Percentiles rank a stretch among this genome's conserved stretches.
Evolutionary conservation across 306 rosid genomes (phyloP).

Genomic region (Cucumis hystrix): DNA sequence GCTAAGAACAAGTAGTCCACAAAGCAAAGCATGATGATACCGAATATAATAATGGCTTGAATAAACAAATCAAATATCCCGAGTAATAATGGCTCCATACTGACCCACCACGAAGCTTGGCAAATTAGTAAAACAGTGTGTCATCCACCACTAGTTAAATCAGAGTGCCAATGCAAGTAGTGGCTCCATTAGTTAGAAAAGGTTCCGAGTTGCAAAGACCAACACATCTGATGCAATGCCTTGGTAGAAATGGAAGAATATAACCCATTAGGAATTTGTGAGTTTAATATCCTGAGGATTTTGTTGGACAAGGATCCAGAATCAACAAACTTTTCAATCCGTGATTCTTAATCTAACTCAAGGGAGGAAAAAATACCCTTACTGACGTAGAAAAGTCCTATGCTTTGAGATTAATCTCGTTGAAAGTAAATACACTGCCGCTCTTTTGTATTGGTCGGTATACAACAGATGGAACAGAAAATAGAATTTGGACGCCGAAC

Average conservation of each 20-base stretch:
- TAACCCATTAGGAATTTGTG: neutral
- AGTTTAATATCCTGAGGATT: neutral
- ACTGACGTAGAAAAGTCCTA: neutral
- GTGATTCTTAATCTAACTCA: neutral
- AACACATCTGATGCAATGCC: neutral
- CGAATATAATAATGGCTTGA: conserved; percentile 7
- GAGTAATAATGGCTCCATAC: conserved; percentile 3
- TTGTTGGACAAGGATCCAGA: neutral
- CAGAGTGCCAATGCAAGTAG: neutral
- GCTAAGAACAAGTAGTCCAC: conserved; percentile 18
- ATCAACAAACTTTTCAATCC: neutral
- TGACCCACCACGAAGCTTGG: conserved; percentile 9
- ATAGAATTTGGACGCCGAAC: neutral
- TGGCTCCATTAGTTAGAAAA: neutral
- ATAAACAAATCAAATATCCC: conserved; percentile 8
- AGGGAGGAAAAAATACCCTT: neutral
- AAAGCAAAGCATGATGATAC: conserved; percentile 14
- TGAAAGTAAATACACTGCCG: neutral
- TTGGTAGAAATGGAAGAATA: neutral
- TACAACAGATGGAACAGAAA: neutral
- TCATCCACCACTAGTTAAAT: conserved; percentile 6
- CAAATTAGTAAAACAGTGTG: neutral
- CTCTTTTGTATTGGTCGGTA: neutral
- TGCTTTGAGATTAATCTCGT: neutral
- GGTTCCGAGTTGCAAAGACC: neutral